Percentiles rank a stretch among this genome's conserved stretches.
Conservation (phyloP, 139 green algal genomes). For the Tetraselmis chui region DNA sequence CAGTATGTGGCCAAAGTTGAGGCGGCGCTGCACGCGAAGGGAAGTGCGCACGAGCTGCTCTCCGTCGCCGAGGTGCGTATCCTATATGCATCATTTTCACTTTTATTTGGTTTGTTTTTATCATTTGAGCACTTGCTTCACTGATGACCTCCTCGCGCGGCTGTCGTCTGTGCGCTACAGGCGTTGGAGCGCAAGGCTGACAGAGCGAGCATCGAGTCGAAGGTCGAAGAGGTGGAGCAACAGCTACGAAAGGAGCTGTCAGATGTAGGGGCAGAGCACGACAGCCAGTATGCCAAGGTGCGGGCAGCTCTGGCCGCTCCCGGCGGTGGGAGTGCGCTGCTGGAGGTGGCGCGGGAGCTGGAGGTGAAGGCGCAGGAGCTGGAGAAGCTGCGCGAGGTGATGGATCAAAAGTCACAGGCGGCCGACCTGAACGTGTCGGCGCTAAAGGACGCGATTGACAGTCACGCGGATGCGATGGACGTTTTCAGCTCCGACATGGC, state of each 20-base stretch:
- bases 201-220: background rate
- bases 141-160: too few relatives aligned
- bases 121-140: too few relatives aligned
- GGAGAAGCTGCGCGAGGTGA: background rate
- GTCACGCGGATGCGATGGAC: background rate
- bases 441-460: background rate
- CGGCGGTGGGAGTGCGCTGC: background rate
- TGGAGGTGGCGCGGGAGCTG: background rate
- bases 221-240: background rate
- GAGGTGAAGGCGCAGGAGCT: background rate
- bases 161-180: too few relatives aligned
- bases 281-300: background rate
- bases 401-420: background rate
- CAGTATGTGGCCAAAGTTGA: background rate
- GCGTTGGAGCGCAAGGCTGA: background rate
- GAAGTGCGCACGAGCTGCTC: background rate
- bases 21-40: background rate
- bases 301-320: background rate
- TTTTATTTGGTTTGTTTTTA: too few relatives aligned
- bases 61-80: background rate
- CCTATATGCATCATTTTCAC: too few relatives aligned
- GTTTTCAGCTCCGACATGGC: background rate
- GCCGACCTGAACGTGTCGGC: background rate
- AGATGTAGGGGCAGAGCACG: background rate
- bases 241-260: background rate